phyloP scores from a whole-genome alignment of 192 early-diverging fungal genomes.

The Kappamyces sp. region DNA sequence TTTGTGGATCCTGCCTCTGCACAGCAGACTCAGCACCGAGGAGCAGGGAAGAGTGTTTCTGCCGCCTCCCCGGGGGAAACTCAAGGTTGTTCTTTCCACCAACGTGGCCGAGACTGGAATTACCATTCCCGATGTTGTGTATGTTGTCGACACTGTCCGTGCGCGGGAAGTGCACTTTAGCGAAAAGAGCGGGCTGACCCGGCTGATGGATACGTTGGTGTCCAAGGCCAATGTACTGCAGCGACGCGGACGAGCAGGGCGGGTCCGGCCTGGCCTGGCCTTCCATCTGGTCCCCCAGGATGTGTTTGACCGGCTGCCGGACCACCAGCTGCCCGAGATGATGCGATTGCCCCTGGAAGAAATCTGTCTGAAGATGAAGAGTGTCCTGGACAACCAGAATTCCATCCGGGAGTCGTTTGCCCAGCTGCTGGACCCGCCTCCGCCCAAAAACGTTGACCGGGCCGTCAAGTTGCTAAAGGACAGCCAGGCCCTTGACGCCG shows the following conservation, averaged over 20 bases:
- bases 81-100: constrained; percentile 70
- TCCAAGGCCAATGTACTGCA: constrained; percentile 63
- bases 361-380: constrained; percentile 24
- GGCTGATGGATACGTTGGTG: constrained; percentile 55
- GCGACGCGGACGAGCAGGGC: constrained; percentile 78
- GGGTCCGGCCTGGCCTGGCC: constrained; percentile 69
- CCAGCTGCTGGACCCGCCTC: constrained; percentile 64
- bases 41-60: constrained; percentile 71
- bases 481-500: constrained; percentile 38
- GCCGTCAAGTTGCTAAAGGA: constrained; percentile 58
- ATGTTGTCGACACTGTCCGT: constrained; percentile 69
- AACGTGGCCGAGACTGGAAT: constrained; percentile 78
- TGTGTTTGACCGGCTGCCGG: constrained; percentile 41
- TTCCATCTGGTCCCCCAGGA: constrained; percentile 63
- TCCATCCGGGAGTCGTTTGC: constrained; percentile 48
- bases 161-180: constrained; percentile 62
- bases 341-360: constrained; percentile 77
- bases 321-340: constrained; percentile 70
- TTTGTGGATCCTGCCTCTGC: constrained; percentile 41
- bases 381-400: constrained; percentile 5
- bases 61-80: constrained; percentile 32
- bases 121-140: constrained; percentile 62
- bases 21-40: constrained; percentile 52
- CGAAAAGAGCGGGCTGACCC: constrained; percentile 51
- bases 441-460: constrained; percentile 38